phyloP scores from a whole-genome alignment of 768 basidiomycete genomes.

The Tricholoma terreum region DNA sequence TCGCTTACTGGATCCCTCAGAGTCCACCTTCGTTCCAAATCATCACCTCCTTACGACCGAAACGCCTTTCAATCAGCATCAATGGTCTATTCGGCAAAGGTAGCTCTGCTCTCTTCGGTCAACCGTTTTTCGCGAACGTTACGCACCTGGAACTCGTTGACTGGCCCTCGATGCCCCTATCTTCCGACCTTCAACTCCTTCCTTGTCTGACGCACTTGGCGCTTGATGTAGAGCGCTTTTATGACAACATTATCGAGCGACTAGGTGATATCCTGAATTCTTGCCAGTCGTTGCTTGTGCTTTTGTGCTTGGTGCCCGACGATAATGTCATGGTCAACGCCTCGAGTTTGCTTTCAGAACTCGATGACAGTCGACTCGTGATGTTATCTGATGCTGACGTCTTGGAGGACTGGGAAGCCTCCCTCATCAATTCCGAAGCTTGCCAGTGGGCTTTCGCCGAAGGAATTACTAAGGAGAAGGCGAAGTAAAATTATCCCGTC shows the following conservation, averaged over 20 bases:
- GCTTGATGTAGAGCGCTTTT: slow-evolving; percentile 17
- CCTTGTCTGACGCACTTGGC: slow-evolving; percentile 24
- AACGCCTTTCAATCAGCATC: slow-evolving; percentile 22
- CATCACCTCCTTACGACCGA: slow-evolving; percentile 17
- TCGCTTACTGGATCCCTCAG: slow-evolving; percentile 21
- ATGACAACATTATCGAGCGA: slow-evolving; percentile 9
- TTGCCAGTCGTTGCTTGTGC: slow-evolving; percentile 18
- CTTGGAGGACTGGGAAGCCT: slow-evolving; percentile 23
- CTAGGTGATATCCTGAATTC: slow-evolving; percentile 16
- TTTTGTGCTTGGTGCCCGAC: slow-evolving; percentile 19
- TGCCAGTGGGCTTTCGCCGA: slow-evolving; percentile 24
- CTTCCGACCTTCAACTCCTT: slow-evolving; percentile 10
- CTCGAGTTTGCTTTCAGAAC: slow-evolving; percentile 10
- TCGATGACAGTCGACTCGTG: slow-evolving; percentile 15
- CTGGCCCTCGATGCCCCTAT: slow-evolving; percentile 14
- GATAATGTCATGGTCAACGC: slow-evolving; percentile 18
- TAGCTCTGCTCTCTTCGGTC: slow-evolving; percentile 14
- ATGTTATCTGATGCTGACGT: slow-evolving; percentile 21
- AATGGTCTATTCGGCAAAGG: slow-evolving; percentile 18
- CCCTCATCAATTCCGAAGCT: slow-evolving; percentile 14
- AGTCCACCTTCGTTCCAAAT: slow-evolving; percentile 13
- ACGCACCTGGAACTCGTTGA: slow-evolving; percentile 25
- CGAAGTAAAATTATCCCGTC: slow-evolving; percentile 10
- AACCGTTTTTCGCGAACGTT: slow-evolving; percentile 23
- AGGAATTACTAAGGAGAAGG: slow-evolving; percentile 15